phyloP scores from a whole-genome alignment of 2,329 filamentous ascomycete species.

The Calonectria pteridis region DNA sequence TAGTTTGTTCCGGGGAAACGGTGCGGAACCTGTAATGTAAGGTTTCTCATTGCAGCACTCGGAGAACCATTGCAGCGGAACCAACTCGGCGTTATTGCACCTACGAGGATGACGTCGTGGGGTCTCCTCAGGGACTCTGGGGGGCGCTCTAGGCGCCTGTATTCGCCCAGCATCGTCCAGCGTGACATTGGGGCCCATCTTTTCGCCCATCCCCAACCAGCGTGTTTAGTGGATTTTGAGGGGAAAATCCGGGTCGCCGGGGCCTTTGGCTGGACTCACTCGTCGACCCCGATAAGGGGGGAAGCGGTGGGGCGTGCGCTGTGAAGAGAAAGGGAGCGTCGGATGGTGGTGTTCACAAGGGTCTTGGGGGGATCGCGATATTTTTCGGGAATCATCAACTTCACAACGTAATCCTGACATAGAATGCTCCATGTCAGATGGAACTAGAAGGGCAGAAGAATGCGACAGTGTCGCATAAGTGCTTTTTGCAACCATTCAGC shows the following conservation, averaged over 20 bases:
- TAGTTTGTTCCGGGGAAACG: slow-evolving; percentile 4
- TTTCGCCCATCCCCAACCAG: slow-evolving; percentile 5
- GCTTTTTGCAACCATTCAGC: neutral
- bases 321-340: neutral
- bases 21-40: neutral
- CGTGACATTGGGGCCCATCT: slow-evolving; percentile 1
- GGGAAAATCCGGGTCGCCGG: slow-evolving; percentile 15
- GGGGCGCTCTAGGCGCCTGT: slow-evolving; percentile 3
- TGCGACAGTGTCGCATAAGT: neutral
- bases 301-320: neutral
- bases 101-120: slow-evolving; percentile 4
- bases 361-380: neutral
- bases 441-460: neutral
- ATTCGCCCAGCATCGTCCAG: neutral
- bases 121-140: neutral
- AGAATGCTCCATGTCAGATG: neutral
- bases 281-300: slow-evolving; percentile 25
- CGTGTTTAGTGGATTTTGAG: neutral
- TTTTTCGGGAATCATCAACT: slow-evolving; percentile 1
- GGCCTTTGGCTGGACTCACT: slow-evolving; percentile 6
- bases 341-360: neutral
- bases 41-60: neutral
- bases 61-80: slow-evolving; percentile 9
- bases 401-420: neutral
- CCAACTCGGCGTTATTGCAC: slow-evolving; percentile 18